Conservation (phyloP, 1,139 yeast genomes). For the Taiozyma sp. region DNA sequence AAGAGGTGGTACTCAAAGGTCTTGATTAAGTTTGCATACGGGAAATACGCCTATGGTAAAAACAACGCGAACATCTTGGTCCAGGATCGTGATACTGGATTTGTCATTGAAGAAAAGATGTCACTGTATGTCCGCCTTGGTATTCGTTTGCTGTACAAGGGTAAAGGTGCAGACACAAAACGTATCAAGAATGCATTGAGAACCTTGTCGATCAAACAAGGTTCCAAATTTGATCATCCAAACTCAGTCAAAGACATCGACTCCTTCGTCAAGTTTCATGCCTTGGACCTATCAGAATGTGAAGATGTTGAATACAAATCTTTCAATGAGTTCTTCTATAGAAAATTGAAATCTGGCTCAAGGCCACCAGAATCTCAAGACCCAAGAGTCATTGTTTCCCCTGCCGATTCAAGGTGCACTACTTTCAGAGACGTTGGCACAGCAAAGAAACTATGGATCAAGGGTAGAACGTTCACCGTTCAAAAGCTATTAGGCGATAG, state of each 20-base stretch:
- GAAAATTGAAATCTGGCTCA: slow-evolving; percentile 67
- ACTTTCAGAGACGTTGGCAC: slow-evolving; percentile 54
- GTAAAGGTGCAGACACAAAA: slow-evolving; percentile 53
- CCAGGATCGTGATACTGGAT: slow-evolving; percentile 86
- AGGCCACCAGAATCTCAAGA: slow-evolving; percentile 60
- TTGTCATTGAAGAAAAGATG: slow-evolving; percentile 88
- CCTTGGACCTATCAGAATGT: slow-evolving; percentile 68
- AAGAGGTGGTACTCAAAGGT: slow-evolving; percentile 86
- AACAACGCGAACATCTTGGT: slow-evolving; percentile 92
- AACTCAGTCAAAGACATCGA: slow-evolving; percentile 60
- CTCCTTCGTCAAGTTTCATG: slow-evolving; percentile 78
- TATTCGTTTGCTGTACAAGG: slow-evolving; percentile 75
- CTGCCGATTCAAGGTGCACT: slow-evolving; percentile 87
- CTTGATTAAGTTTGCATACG: slow-evolving; percentile 79
- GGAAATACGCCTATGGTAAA: slow-evolving; percentile 81
- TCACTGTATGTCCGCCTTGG: slow-evolving; percentile 85
- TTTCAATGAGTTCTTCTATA: slow-evolving; percentile 85
- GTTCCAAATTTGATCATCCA: slow-evolving; percentile 72
- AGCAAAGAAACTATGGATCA: slow-evolving; percentile 85
- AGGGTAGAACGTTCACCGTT: slow-evolving; percentile 74
- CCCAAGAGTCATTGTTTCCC: slow-evolving; percentile 56
- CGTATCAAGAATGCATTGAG: slow-evolving; percentile 53
- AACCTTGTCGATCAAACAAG: slow-evolving; percentile 73
- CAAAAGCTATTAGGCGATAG: slow-evolving; percentile 52
- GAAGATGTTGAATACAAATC: slow-evolving; percentile 50